phyloP scores from a whole-genome alignment of 176 grass and related monocot genomes.

The Hordeum vulgare region DNA sequence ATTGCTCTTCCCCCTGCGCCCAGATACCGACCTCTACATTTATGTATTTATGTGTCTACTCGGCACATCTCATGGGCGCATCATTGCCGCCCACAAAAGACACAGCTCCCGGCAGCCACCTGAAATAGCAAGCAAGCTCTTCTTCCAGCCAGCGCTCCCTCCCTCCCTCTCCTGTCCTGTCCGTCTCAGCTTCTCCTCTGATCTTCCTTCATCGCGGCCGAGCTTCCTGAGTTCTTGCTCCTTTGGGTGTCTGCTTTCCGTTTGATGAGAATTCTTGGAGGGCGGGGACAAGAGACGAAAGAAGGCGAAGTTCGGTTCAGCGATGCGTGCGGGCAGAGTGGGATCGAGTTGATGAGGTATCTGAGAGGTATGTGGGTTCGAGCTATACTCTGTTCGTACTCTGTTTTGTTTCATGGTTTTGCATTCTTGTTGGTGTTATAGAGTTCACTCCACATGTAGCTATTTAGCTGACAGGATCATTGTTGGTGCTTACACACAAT shows the following conservation, averaged over 20 bases:
- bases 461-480: background rate
- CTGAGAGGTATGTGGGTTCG: slow-evolving; percentile 2
- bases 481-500: background rate
- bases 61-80: background rate
- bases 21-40: background rate
- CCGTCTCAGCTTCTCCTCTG: background rate
- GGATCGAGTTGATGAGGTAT: background rate
- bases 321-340: background rate
- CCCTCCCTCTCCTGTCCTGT: background rate
- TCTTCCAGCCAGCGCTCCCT: background rate
- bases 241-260: background rate
- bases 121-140: background rate
- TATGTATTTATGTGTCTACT: background rate
- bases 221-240: background rate
- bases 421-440: background rate
- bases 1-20: background rate
- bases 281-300: background rate
- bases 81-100: background rate
- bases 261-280: background rate
- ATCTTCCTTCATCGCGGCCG: background rate
- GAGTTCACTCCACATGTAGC: background rate
- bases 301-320: background rate
- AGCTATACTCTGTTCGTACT: background rate
- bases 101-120: background rate
- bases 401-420: background rate